A percentile compares a stretch with the other conserved stretches of the same genome.
Evolutionary conservation across 768 basidiomycete species (phyloP).

Genomic region (Cytidiella melzeri): DNA sequence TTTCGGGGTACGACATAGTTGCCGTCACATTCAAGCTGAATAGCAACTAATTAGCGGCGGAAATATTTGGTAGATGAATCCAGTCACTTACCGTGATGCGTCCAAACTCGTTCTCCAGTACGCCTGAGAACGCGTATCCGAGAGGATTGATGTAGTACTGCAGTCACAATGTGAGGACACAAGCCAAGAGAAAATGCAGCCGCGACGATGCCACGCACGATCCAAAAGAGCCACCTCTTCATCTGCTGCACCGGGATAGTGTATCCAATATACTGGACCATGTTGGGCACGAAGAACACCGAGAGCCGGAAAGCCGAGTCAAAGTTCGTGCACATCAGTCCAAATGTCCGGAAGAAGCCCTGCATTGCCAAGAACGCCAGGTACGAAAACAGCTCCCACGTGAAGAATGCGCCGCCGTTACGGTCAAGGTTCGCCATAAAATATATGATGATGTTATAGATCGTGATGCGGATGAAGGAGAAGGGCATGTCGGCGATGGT

Average conservation of each 20-base stretch:
- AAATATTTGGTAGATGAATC: conserved; percentile 6
- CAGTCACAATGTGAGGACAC: conserved; percentile 13
- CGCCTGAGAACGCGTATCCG: conserved; percentile 68
- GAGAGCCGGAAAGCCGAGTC: conserved; percentile 48
- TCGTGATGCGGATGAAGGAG: conserved; percentile 49
- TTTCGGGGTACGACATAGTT: conserved; percentile 62
- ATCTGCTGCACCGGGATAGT: conserved; percentile 61
- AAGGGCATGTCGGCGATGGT: conserved; percentile 66
- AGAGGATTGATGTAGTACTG: conserved; percentile 79
- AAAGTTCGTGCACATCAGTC: conserved; percentile 48
- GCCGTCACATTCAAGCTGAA: conserved; percentile 60
- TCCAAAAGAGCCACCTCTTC: conserved; percentile 86
- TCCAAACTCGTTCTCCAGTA: conserved; percentile 85
- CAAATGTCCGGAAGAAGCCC: conserved; percentile 78
- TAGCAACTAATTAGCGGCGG: conserved; percentile 8
- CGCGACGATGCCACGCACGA: conserved; percentile 38
- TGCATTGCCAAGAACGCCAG: conserved; percentile 67
- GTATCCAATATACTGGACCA: conserved; percentile 68
- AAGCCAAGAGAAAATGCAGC: not conserved
- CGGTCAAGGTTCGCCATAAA: conserved; percentile 53
- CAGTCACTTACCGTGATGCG: conserved; percentile 50
- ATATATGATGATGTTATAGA: conserved; percentile 64
- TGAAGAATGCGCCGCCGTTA: conserved; percentile 39
- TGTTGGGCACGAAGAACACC: conserved; percentile 70
- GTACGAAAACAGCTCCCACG: conserved; percentile 63